Conservation (phyloP, 202 grass and related monocot species). For the Hordeum pubiflorum region DNA sequence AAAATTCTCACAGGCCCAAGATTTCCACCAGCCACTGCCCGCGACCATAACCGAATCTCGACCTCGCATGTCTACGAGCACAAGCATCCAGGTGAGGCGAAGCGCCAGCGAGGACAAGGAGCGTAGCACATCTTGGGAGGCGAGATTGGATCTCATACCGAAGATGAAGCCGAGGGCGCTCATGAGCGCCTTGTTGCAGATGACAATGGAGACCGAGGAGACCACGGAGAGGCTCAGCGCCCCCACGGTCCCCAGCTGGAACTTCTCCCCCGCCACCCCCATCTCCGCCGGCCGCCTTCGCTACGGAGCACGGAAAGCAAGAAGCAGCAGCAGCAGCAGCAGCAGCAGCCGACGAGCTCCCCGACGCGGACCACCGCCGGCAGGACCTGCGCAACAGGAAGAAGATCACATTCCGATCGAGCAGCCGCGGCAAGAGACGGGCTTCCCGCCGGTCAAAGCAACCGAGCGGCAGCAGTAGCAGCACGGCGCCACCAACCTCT, state of each 20-base stretch:
- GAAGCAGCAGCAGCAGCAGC: background rate
- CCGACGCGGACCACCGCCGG: background rate
- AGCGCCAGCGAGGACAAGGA: background rate
- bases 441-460: constrained; percentile 6
- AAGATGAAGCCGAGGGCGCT: constrained; percentile 89
- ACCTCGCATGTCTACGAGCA: background rate
- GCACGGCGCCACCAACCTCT: constrained; percentile 10
- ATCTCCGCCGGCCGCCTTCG: constrained; percentile 12
- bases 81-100: background rate
- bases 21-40: background rate
- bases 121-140: background rate
- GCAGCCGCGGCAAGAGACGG: background rate
- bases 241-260: constrained; percentile 87
- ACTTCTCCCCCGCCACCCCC: constrained; percentile 56
- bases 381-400: constrained; percentile 19
- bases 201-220: constrained; percentile 89
- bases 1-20: background rate
- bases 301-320: background rate
- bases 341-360: background rate
- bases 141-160: constrained; percentile 68
- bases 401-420: constrained; percentile 33
- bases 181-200: constrained; percentile 97
- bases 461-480: background rate
- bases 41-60: background rate
- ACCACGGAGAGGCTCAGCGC: constrained; percentile 82